phyloP scores from a whole-genome alignment of 2,329 filamentous ascomycete genomes.

The Scedosporium boydii region DNA sequence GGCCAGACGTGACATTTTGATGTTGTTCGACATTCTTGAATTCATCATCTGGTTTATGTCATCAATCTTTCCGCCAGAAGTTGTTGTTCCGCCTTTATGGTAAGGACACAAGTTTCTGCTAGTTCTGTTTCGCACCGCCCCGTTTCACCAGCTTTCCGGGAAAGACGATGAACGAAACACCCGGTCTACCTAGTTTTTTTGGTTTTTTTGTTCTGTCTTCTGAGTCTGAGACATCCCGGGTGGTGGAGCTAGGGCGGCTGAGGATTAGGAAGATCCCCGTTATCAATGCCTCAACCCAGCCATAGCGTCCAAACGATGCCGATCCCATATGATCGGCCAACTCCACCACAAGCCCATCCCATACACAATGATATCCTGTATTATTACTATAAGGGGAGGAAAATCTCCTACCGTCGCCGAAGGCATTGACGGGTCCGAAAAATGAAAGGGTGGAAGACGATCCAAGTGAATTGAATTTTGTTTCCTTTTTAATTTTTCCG shows the following conservation, averaged over 20 bases:
- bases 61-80: too few relatives aligned
- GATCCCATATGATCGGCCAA: not conserved
- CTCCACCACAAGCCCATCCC: not conserved
- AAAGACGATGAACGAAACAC: not conserved
- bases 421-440: not conserved
- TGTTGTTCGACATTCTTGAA: too few relatives aligned
- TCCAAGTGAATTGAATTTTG: too few relatives aligned
- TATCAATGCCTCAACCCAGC: not conserved
- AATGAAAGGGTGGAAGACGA: not conserved
- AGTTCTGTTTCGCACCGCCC: not conserved
- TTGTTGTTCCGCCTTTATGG: too few relatives aligned
- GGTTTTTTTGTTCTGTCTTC: not conserved
- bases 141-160: not conserved
- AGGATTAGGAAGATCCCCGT: not conserved
- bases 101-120: too few relatives aligned
- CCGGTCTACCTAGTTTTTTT: not conserved
- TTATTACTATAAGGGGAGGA: not conserved
- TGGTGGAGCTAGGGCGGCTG: conserved; percentile 4
- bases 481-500: too few relatives aligned
- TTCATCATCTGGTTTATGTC: too few relatives aligned
- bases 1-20: too few relatives aligned
- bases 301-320: not conserved
- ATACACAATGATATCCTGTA: not conserved
- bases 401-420: not conserved
- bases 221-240: not conserved